Conservation (phyloP, 805 yeast genomes). For the Suhomyces sp. region DNA sequence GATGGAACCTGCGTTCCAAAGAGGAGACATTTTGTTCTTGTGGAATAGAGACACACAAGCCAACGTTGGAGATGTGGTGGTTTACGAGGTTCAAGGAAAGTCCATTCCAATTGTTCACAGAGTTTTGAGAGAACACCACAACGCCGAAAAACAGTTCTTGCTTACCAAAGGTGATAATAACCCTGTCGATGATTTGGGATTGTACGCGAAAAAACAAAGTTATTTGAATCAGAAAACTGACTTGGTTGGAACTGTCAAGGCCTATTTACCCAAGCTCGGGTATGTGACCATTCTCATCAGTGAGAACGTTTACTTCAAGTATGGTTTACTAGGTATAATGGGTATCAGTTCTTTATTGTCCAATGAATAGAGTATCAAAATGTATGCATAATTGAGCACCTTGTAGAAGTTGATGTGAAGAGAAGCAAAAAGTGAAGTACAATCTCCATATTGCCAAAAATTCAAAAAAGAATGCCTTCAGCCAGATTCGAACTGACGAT, state of each 20-base stretch:
- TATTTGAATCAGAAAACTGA: constrained; percentile 77
- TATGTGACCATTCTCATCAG: constrained; percentile 88
- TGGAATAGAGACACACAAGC: constrained; percentile 77
- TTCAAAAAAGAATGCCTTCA: constrained; percentile 19
- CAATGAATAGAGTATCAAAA: constrained; percentile 4
- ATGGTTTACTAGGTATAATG: constrained; percentile 69
- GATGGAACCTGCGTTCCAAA: constrained; percentile 99
- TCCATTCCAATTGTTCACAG: constrained; percentile 96
- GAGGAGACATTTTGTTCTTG: constrained; percentile 89
- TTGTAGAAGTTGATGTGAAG: neutral
- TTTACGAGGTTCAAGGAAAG: constrained; percentile 76
- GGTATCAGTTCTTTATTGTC: constrained; percentile 64
- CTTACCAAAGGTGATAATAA: constrained; percentile 97
- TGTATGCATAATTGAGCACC: neutral
- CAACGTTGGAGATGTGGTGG: constrained; percentile 89
- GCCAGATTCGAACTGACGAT: constrained; percentile 34
- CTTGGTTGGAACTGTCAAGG: constrained; percentile 88
- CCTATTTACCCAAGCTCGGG: constrained; percentile 84
- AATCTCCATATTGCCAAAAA: neutral
- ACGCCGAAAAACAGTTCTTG: constrained; percentile 57
- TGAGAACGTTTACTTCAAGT: constrained; percentile 82
- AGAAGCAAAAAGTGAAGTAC: neutral
- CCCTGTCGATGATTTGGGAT: constrained; percentile 82
- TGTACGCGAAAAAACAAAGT: constrained; percentile 72
- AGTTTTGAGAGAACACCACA: constrained; percentile 80